Conservation (phyloP, 768 basidiomycete genomes). For the Leucogyrophana mollusca region DNA sequence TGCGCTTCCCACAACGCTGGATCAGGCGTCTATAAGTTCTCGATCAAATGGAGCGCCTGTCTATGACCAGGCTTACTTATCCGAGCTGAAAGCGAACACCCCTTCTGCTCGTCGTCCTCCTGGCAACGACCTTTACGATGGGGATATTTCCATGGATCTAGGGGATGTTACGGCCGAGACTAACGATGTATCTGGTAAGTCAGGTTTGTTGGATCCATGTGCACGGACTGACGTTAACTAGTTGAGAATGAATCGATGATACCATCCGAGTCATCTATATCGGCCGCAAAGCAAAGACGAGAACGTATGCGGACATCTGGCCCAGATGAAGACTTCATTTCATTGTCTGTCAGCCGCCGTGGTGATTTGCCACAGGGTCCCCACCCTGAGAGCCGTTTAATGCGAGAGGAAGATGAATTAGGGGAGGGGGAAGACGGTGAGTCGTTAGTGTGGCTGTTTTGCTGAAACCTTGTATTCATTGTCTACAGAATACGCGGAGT, state of each 20-base stretch:
- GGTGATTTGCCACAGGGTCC: conserved; percentile 62
- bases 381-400: conserved; percentile 79
- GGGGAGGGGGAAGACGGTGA: conserved; percentile 88
- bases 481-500: conserved; percentile 75
- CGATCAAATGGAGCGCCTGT: conserved; percentile 49
- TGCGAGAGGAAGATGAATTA: conserved; percentile 85
- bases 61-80: conserved; percentile 73
- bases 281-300: conserved; percentile 72
- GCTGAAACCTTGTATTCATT: conserved; percentile 8
- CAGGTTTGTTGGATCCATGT: not conserved
- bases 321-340: conserved; percentile 71
- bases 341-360: conserved; percentile 63
- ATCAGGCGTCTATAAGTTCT: conserved; percentile 53
- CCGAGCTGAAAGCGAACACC: conserved; percentile 78
- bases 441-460: conserved; percentile 15
- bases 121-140: conserved; percentile 43
- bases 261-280: conserved; percentile 69
- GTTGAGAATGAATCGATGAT: conserved; percentile 47
- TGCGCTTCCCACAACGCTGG: conserved; percentile 44
- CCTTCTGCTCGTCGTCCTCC: conserved; percentile 49
- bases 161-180: conserved; percentile 38
- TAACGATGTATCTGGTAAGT: conserved; percentile 31
- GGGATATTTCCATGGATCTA: conserved; percentile 45
- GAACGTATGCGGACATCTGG: conserved; percentile 59
- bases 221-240: conserved; percentile 11